These are phyloP conservation scores for Cladosporium sp. DNA, from an alignment of 2,329 filamentous ascomycete species.

Conservation along the genomic window DNA sequence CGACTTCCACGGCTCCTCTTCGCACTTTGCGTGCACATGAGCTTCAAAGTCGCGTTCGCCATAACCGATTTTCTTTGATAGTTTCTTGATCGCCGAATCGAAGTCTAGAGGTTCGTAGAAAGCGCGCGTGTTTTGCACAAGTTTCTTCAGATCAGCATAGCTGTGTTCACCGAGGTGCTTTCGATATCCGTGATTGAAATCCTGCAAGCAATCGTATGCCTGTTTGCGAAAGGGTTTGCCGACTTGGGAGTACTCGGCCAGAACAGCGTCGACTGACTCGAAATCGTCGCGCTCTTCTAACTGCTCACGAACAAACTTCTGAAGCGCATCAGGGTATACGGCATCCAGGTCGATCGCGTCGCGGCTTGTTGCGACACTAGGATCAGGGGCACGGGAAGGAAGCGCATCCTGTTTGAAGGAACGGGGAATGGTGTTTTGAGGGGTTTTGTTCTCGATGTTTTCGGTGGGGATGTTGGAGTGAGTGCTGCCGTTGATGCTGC, in stretches of 20 bases:
- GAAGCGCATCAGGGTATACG: conserved; percentile 6
- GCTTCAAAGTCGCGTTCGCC: background rate
- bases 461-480: background rate
- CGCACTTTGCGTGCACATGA: background rate
- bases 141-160: conserved; percentile 1
- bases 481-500: background rate
- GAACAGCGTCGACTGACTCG: conserved; percentile 10
- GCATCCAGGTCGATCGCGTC: conserved; percentile 6
- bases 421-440: background rate
- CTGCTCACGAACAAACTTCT: conserved; percentile 10
- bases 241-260: background rate
- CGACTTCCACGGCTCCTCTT: conserved; percentile 10
- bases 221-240: conserved; percentile 2
- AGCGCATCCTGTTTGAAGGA: background rate
- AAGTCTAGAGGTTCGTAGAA: conserved; percentile 3
- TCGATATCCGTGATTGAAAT: background rate
- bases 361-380: background rate
- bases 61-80: background rate
- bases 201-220: background rate
- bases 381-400: conserved; percentile 10
- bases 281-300: background rate
- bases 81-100: background rate
- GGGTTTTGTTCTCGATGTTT: background rate
- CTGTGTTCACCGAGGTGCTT: conserved; percentile 7
- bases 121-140: background rate